These are phyloP conservation scores for Erucastrum elatum DNA, from an alignment of 345 rosid species.

Conservation along the genomic window DNA sequence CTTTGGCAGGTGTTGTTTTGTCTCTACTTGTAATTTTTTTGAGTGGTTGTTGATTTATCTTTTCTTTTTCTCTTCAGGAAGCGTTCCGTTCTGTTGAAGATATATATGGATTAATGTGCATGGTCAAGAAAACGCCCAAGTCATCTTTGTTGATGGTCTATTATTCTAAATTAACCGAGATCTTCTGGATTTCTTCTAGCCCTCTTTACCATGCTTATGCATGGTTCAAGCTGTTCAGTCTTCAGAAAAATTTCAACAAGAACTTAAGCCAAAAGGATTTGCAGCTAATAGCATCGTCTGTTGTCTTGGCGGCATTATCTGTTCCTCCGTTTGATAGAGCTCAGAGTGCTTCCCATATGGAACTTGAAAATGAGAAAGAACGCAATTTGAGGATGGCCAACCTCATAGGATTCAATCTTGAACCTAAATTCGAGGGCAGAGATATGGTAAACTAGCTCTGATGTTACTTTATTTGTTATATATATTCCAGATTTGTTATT, in stretches of 20 bases:
- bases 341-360: conserved; percentile 74
- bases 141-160: conserved; percentile 89
- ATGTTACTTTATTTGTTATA: not conserved
- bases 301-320: conserved; percentile 86
- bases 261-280: conserved; percentile 93
- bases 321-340: conserved; percentile 70
- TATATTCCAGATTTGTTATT: not conserved
- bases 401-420: conserved; percentile 92
- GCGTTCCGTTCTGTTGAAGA: conserved; percentile 97
- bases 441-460: conserved; percentile 68
- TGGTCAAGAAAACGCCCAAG: conserved; percentile 96
- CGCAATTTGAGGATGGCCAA: conserved; percentile 92
- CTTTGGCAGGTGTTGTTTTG: conserved; percentile 78
- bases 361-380: conserved; percentile 88
- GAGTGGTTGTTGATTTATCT: conserved; percentile 54
- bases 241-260: conserved; percentile 94
- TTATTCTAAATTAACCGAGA: conserved; percentile 90
- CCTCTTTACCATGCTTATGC: conserved; percentile 96
- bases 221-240: conserved; percentile 91
- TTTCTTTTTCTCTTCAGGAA: conserved; percentile 57
- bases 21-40: conserved; percentile 44
- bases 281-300: conserved; percentile 93
- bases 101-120: conserved; percentile 90
- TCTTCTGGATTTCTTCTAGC: conserved; percentile 94
- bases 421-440: conserved; percentile 77